Evolutionary conservation across 495 filamentous ascomycete species (phyloP), one percentile per base, ranked within the genome.

Genomic region (Aspergillus baeticus): DNA sequence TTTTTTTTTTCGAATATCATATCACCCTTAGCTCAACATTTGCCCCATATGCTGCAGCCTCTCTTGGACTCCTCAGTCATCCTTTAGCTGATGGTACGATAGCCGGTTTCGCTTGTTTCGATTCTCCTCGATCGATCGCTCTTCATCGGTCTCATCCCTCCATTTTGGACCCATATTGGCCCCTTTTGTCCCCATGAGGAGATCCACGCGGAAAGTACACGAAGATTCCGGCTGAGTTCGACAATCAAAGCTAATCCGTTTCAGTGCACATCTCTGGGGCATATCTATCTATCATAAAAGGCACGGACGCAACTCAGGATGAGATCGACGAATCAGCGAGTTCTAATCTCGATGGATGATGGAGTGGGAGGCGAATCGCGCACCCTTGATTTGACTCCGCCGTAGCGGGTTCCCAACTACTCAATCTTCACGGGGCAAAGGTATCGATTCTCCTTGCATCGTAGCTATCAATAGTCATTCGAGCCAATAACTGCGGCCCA

Each of bases 311-410:
- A 51, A 57, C 31, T 52, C 54, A 51, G 55, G 47, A 46, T 22
- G 7, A 49, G 73, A 73, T 73, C 60, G 13, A 50, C 73, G 65
- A 74, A 73, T 74, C 59, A 74, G 44, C 33, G 26, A 45, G 23
- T 10, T 35, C 20, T 60, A 63, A 71, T 65, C 51, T 34, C 57
- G 60, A 57, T 66, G 62, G 47, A 57, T 52, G 31, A 47, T 13
- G 8, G 58, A 60, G 54, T 62, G 55, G 56, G 43, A 49, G 34
- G 63, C 51, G 53, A 56, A 70, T 71, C 62, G 46, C 51, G 45
- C 54, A 60, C 59, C 57, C 63, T 67, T 71, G 64, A 76, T 74
- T 76, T 74, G 73, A 74, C 70, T 69, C 69, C 70, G 49, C 41
- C 29, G 39, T 63, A 59, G 50, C 68, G 70, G 47, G 65, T 60